These are phyloP conservation scores for Thelonectria discophora DNA, from an alignment of 2,329 filamentous ascomycete genomes.

Conservation along the genomic window DNA sequence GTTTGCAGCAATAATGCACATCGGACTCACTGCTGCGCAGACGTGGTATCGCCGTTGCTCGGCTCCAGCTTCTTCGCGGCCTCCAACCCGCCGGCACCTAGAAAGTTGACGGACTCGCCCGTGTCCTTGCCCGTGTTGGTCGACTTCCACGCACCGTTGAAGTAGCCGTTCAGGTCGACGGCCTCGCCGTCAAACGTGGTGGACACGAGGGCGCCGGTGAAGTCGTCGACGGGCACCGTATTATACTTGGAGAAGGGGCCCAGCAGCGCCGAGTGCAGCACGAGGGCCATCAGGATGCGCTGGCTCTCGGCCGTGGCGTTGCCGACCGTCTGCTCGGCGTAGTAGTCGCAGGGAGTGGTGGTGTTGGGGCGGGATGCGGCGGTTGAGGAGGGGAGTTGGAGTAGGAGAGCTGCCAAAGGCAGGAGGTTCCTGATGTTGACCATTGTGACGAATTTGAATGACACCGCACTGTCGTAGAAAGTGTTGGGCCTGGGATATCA, in stretches of 20 bases:
- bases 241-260: constrained; percentile 5
- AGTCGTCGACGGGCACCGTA: constrained; percentile 1
- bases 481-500: too few species aligned
- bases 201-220: neutral
- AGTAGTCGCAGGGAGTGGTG: constrained; percentile 5
- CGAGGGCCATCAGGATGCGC: constrained; percentile 2
- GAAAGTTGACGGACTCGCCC: constrained; percentile 1
- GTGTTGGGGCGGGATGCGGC: neutral
- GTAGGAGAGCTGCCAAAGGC: neutral
- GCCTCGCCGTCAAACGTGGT: neutral
- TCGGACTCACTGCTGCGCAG: constrained; percentile 1
- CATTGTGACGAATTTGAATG: neutral
- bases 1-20: too few species aligned
- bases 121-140: constrained; percentile 4
- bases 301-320: neutral
- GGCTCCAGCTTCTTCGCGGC: neutral
- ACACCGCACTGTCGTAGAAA: neutral
- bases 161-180: constrained; percentile 4
- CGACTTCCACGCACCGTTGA: constrained; percentile 1
- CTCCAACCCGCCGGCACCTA: neutral
- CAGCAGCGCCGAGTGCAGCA: constrained; percentile 2
- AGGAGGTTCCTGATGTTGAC: neutral
- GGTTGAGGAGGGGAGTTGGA: neutral
- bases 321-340: constrained; percentile 5
- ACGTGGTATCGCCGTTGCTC: constrained; percentile 3